These are phyloP conservation scores for Pyrus pyrifolia DNA, from an alignment of 306 rosid species.

Conservation along the genomic window DNA sequence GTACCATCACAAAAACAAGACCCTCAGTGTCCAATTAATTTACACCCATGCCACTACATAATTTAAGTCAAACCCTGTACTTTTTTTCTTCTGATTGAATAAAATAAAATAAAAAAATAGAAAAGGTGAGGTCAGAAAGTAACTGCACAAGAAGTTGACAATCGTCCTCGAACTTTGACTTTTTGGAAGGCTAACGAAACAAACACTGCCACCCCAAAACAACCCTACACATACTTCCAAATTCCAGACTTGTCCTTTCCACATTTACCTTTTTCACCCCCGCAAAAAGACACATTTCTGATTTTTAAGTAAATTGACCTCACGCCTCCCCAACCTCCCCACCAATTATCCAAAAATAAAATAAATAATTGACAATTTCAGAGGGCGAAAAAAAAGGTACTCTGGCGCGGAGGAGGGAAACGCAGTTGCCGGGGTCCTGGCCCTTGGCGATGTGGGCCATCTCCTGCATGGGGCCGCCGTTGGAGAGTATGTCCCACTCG, in stretches of 20 bases:
- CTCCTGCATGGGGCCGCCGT: constrained; percentile 98
- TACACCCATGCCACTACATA: constrained; percentile 15
- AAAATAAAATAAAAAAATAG: background rate
- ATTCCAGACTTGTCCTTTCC: constrained; percentile 34
- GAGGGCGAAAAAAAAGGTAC: constrained; percentile 21
- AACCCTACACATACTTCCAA: constrained; percentile 51
- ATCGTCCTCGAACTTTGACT: constrained; percentile 51
- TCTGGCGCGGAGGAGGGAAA: constrained; percentile 79
- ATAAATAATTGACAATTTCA: background rate
- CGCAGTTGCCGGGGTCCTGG: constrained; percentile 77
- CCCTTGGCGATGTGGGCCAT: constrained; percentile 96
- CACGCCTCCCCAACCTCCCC: background rate
- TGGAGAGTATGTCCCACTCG: constrained; percentile 94
- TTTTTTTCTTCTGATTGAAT: background rate
- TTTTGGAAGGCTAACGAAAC: constrained; percentile 28
- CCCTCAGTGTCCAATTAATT: background rate
- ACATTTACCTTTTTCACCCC: constrained; percentile 10
- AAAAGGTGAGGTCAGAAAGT: constrained; percentile 18
- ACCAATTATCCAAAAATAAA: background rate
- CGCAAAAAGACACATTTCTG: constrained; percentile 12
- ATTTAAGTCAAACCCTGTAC: constrained; percentile 27
- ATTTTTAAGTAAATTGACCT: background rate
- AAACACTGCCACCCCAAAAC: constrained; percentile 19
- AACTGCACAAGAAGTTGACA: constrained; percentile 23
- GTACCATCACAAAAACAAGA: background rate